Base-by-base conservation (phyloP, 2,329 filamentous ascomycete species). In the Colletotrichum sp. region DNA sequence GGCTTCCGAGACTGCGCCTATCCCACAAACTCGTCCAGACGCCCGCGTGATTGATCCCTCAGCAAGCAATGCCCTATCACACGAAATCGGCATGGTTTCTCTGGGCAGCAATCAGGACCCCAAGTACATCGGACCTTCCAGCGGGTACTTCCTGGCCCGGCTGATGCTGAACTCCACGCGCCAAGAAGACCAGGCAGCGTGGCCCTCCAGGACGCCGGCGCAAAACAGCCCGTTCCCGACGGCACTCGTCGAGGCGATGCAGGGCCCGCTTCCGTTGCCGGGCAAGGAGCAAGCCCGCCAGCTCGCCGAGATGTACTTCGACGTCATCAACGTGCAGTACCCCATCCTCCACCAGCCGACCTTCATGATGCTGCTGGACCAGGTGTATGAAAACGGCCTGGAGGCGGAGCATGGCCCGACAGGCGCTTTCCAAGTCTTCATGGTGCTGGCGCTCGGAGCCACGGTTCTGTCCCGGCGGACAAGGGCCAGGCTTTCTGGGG, bases 111-210 rank as follows among this genome's bases (percentile, higher is more conserved):
- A 86, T 29, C 83, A 85, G 59, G 88, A 89, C 25, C 87, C 87
- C 5, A 84, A 88, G 72, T 91, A 91, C 64, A 88, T 91, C 16
- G 90, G 90, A 0, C 89, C 90, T 4, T 91, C 90, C 0, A 91
- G 89, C 49, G 90, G 89, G 2, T 90, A 89, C 72, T 89, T 90
- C 57, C 84, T 91, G 15, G 88, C 89, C 3, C 87, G 88, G 1
- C 82, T 90, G 4, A 85, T 90, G 78, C 84, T 90, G 15, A 77
- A 15, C 82, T 85, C 27, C 85, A 83, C 9, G 81, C 84, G 8
- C 81, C 83, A 19, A 70, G 82, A 77, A 13, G 77, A 77, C 67
- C 82, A 78, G 22, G 77, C 59, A 70, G 36, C 32, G 15, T 57
- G 70, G 74, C 39, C 64, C 8, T 49, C 32, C 2, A 69, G 39